Base-by-base conservation (phyloP, 768 basidiomycete genomes). In the Naematelia aurantialba region DNA sequence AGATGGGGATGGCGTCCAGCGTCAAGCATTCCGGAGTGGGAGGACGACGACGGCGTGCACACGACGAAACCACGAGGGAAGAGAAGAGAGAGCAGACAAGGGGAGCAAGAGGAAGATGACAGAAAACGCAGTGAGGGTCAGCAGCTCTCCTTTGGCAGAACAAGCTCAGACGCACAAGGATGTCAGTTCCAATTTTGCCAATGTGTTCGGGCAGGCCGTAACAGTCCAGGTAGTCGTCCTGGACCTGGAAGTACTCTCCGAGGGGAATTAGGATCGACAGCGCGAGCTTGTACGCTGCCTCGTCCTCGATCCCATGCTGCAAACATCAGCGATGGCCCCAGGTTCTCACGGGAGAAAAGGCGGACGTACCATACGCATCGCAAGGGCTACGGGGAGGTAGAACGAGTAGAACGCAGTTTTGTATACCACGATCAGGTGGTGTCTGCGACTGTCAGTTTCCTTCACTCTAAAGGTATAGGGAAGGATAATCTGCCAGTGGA, bases 401-500 rank as follows among this genome's bases (percentile, higher is more conserved):
- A 98, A 98, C 27, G 91, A 96, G 79, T 98, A 99, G 80, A 84
- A 94, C 0, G 94, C 89, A 26, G 94, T 97, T 80, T 99, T 99
- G 85, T 92, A 97, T 62, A 90, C 83, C 54, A 97, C 94, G 75
- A 98, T 97, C 57, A 89, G 83, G 60, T 84, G 83, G 75, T 97
- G 91, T 74, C 91, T 93, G 71, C 12, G 45, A 19, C 26, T 3
- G 51, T 60, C 45, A 68, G 56, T 47, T 48, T 22, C 50, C 48
- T 8, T 4, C 55, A n/a, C 8, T 5, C 27, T 12, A 25, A 19
- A n/a, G n/a, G n/a, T n/a, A n/a, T n/a, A n/a, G n/a, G n/a, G n/a
- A n/a, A n/a, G n/a, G n/a, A n/a, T n/a, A n/a, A n/a, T n/a, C n/a
- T n/a, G 34, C 34, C 8, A 8, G 17, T 17, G 34, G 8, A 39